These are phyloP conservation scores for Solanum hybrid DNA, from an alignment of 305 asterid species.

Conservation along the genomic window DNA sequence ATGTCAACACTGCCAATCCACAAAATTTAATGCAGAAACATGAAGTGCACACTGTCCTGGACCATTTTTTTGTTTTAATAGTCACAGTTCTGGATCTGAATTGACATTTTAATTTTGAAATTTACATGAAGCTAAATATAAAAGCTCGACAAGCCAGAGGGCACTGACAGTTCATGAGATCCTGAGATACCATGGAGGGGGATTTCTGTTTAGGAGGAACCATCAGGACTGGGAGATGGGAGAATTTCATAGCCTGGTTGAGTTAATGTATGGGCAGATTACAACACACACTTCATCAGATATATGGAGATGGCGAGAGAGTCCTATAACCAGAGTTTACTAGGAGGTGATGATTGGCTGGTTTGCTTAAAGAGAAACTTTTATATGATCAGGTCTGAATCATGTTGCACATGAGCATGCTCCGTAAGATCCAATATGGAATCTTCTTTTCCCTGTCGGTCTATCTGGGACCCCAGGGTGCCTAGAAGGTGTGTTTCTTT, in stretches of 20 bases:
- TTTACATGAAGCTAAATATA: background rate
- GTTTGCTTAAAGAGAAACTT: background rate
- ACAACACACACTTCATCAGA: background rate
- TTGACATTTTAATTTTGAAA: background rate
- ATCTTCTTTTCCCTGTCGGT: background rate
- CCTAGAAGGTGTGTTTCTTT: background rate
- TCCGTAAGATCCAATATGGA: background rate
- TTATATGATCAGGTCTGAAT: background rate
- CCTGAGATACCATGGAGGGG: background rate
- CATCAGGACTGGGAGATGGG: background rate
- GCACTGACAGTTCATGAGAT: background rate
- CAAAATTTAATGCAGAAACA: background rate
- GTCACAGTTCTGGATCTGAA: background rate
- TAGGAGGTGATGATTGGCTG: background rate
- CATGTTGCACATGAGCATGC: background rate
- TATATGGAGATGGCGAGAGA: background rate
- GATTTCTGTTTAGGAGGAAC: background rate
- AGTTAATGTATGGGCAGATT: background rate
- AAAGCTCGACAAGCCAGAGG: background rate
- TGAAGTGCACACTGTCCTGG: background rate
- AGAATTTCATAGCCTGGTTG: background rate
- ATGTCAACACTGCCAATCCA: background rate
- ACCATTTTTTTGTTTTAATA: background rate
- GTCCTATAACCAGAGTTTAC: background rate
- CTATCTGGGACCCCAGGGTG: background rate